Conservation (phyloP, 176 grass and related monocot species). For the Rhynchospora breviuscula region DNA sequence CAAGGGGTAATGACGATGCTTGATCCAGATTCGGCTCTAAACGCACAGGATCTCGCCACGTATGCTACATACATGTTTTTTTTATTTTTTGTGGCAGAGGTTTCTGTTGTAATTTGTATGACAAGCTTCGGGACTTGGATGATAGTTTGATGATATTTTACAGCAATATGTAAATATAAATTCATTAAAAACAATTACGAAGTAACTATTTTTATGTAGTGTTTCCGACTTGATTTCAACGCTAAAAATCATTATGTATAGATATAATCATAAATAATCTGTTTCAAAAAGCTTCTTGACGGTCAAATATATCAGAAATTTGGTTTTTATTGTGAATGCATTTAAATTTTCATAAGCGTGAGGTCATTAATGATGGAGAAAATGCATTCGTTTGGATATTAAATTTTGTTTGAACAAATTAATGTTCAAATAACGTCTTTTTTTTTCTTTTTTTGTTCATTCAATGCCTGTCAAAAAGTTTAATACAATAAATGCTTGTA, state of each 20-base stretch:
- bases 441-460: neutral
- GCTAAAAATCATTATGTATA: neutral
- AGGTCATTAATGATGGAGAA: neutral
- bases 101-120: neutral
- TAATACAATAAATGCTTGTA: neutral
- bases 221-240: neutral
- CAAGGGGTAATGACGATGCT: neutral
- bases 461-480: neutral
- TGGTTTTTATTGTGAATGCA: neutral
- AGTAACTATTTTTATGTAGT: neutral
- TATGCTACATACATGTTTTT: neutral
- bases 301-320: neutral
- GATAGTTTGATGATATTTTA: neutral
- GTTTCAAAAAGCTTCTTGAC: neutral
- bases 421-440: neutral
- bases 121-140: neutral
- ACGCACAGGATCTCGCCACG: slow-evolving; percentile 9
- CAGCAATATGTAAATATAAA: neutral
- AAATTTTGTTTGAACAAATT: neutral
- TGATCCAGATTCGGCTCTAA: neutral
- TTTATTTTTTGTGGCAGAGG: neutral
- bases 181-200: neutral
- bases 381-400: neutral
- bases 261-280: neutral
- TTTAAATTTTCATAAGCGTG: neutral